Percentiles rank a stretch among this genome's conserved stretches.
Evolutionary conservation across 768 basidiomycete species (phyloP).

Genomic region (Hemileccinum rubropunctum): DNA sequence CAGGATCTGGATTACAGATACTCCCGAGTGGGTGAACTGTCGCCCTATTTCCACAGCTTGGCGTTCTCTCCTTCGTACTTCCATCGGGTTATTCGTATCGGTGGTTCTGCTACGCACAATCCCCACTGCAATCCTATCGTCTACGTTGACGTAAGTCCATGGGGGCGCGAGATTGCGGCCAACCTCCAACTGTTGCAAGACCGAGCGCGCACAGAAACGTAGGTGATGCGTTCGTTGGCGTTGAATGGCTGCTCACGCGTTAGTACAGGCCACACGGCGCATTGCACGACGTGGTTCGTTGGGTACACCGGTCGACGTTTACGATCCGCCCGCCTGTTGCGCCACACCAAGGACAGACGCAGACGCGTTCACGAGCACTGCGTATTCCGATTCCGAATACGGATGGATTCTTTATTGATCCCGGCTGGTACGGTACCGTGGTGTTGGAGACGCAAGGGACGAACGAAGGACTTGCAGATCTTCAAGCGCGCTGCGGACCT

Average conservation of each 20-base stretch:
- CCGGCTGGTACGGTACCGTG: slow-evolving; percentile 81
- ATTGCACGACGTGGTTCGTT: slow-evolving; percentile 78
- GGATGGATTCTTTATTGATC: slow-evolving; percentile 59
- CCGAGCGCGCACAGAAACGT: slow-evolving; percentile 78
- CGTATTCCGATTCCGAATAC: slow-evolving; percentile 53
- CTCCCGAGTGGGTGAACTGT: slow-evolving; percentile 70
- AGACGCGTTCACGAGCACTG: slow-evolving; percentile 26
- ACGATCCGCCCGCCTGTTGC: slow-evolving; percentile 51
- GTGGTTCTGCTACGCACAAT: slow-evolving; percentile 32
- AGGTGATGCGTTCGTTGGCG: slow-evolving; percentile 29
- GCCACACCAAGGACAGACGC: slow-evolving; percentile 27
- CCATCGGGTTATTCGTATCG: slow-evolving; percentile 75
- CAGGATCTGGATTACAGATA: slow-evolving; percentile 87
- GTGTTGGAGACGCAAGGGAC: slow-evolving; percentile 87
- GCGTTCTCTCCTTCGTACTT: slow-evolving; percentile 89
- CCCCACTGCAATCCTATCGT: slow-evolving; percentile 58
- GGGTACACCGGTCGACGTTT: slow-evolving; percentile 82
- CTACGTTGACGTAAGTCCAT: slow-evolving; percentile 72
- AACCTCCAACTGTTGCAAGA: slow-evolving; percentile 79
- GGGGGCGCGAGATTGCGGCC: slow-evolving; percentile 72
- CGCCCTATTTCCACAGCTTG: slow-evolving; percentile 74
- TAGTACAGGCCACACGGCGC: slow-evolving; percentile 67
- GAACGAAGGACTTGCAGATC: slow-evolving; percentile 77
- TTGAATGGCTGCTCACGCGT: slow-evolving; percentile 7
- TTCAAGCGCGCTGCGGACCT: slow-evolving; percentile 69